Percentiles rank a stretch among this genome's conserved stretches.
phyloP scores from a whole-genome alignment of 2,329 filamentous ascomycete species.

The Fusarium guadeloupense region DNA sequence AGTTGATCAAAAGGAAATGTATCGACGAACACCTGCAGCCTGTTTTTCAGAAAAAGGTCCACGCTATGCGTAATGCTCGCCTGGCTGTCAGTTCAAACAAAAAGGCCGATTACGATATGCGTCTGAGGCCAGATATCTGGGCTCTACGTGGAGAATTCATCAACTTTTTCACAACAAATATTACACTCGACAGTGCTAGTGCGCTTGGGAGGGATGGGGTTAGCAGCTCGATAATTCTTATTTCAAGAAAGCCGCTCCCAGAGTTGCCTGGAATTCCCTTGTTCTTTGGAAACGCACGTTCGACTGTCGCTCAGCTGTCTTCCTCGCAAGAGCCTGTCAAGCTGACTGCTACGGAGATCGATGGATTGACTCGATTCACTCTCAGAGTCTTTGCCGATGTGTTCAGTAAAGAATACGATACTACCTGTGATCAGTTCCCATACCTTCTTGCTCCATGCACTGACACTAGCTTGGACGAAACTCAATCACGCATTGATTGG shows the following conservation, averaged over 20 bases:
- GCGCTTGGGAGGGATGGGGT: constrained; percentile 60
- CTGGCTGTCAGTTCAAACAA: constrained; percentile 85
- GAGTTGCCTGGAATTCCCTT: constrained; percentile 73
- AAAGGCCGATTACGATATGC: constrained; percentile 78
- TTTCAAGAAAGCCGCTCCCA: constrained; percentile 75
- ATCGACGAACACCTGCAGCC: constrained; percentile 81
- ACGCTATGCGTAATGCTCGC: constrained; percentile 85
- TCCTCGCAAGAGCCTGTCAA: constrained; percentile 56
- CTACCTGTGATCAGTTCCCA: constrained; percentile 70
- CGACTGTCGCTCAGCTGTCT: constrained; percentile 65
- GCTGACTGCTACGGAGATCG: constrained; percentile 55
- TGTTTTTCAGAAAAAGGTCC: constrained; percentile 74
- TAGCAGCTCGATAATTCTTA: constrained; percentile 72
- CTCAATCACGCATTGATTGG: constrained; percentile 67
- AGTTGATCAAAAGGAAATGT: constrained; percentile 71
- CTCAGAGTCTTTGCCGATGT: constrained; percentile 81
- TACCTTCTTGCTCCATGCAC: constrained; percentile 80
- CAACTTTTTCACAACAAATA: constrained; percentile 67
- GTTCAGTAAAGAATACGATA: constrained; percentile 87
- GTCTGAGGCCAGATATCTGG: constrained; percentile 83
- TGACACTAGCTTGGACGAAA: constrained; percentile 36
- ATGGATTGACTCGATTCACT: constrained; percentile 75
- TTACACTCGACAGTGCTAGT: constrained; percentile 66
- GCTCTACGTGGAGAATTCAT: constrained; percentile 49
- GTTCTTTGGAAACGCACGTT: constrained; percentile 72